Percentiles rank a stretch among this genome's conserved stretches.
phyloP scores from a whole-genome alignment of 2,329 filamentous ascomycete species.

The Huntiella bhutanensis region DNA sequence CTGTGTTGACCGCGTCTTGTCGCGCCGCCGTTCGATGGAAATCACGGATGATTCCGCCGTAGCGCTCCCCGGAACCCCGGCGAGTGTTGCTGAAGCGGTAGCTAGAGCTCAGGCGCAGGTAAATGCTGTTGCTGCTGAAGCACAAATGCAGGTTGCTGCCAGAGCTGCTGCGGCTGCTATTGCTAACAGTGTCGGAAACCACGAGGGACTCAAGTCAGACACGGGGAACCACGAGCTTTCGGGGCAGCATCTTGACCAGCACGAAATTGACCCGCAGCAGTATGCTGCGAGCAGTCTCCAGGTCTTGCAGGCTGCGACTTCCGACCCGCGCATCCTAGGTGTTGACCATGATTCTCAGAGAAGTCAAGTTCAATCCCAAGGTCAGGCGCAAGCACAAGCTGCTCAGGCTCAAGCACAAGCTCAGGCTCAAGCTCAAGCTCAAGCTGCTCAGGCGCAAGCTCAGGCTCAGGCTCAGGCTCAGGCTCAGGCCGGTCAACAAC shows the following conservation, averaged over 20 bases:
- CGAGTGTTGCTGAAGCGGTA: conserved; percentile 4
- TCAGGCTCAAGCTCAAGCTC: conserved; percentile 12
- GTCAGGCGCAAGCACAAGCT: conserved; percentile 11
- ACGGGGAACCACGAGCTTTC: no score
- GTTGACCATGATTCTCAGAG: conserved; percentile 15
- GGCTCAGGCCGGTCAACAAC: conserved; percentile 12
- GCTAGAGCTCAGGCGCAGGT: conserved; percentile 4
- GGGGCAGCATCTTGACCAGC: conserved; percentile 1
- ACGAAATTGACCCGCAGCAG: conserved; percentile 2
- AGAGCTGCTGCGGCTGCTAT: conserved; percentile 1
- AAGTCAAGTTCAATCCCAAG: conserved; percentile 8
- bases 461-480: background rate
- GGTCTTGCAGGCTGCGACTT: conserved; percentile 27
- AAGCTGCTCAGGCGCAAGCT: background rate
- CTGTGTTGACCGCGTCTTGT: no score
- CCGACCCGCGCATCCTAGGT: conserved; percentile 24
- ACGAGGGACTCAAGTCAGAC: no score
- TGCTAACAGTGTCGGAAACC: background rate
- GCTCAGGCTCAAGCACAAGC: background rate
- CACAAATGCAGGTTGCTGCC: background rate
- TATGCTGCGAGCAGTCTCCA: conserved; percentile 28
- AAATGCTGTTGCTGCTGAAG: background rate
- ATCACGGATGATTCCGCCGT: background rate
- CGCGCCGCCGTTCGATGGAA: no score
- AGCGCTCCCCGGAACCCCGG: background rate